Base-by-base conservation (phyloP, 495 filamentous ascomycete species). In the Rusavskia elegans region DNA sequence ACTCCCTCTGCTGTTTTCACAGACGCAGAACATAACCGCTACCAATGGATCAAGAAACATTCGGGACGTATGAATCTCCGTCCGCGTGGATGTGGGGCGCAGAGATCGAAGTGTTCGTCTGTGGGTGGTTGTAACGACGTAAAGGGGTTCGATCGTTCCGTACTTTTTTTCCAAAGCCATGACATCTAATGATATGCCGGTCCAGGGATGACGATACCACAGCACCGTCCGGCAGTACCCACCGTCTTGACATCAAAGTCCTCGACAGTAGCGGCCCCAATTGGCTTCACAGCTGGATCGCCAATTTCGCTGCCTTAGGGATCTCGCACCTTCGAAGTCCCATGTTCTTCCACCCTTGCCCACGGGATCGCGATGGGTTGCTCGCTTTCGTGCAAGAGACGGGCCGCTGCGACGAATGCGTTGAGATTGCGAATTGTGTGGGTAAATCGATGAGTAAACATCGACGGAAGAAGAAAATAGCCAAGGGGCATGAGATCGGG, bases 311-410 rank as follows among this genome's bases (percentile, higher is more conserved):
- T 20, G 73, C 65, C 0, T 68, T 81, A 49, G 71, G 75, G 37
- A 82, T 83, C 29, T 64, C 72, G 20, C 72, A 83, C 60, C 63
- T 82, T 16, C 71, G 78, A 14, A 81, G 78, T 57, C 79, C 77
- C 16, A 82, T 83, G 79, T 81, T 83, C 57, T 81, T 81, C 55
- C 79, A 84, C 63, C 64, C 79, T 19, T 79, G 82, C 54, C 79
- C 79, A 0, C 68, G 75, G 1, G 79, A 84, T 61, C 71, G 79
- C 6, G 79, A 82, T 65, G 76, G 76, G 3, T 64, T 83, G 58
- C 55, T 82, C 37, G 75, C 72, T n/a, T 79, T 77, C 65, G 70
- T 76, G 0, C 72, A 75, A 49, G 68, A 72, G 52, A 65, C 67
- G 35, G 71, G 67, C 0, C 58, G 75, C 16, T 70, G 73, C 44